These are phyloP conservation scores for Diospyros kaki DNA, from an alignment of 148 eudicot genomes.

Conservation along the genomic window DNA sequence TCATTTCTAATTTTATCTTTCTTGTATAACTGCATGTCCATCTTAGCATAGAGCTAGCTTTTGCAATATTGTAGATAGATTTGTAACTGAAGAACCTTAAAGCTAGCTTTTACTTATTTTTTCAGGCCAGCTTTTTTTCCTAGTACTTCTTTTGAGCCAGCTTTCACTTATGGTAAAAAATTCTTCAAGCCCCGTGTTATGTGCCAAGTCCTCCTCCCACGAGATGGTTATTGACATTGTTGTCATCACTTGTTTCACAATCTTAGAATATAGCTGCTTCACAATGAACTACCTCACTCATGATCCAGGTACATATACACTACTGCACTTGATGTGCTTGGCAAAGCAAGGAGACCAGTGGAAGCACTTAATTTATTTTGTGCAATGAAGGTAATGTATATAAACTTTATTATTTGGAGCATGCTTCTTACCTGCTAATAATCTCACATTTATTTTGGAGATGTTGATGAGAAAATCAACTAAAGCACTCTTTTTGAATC, in stretches of 20 bases:
- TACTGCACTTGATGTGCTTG: slow-evolving; percentile 82
- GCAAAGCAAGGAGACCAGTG: slow-evolving; percentile 84
- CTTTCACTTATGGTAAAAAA: too few relatives aligned
- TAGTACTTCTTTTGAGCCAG: too few relatives aligned
- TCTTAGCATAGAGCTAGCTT: too few relatives aligned
- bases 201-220: not conserved
- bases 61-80: too few relatives aligned
- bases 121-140: too few relatives aligned
- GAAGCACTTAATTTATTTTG: slow-evolving; percentile 79
- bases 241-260: not conserved
- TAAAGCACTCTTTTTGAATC: not conserved
- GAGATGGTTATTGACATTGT: not conserved
- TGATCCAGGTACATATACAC: slow-evolving; percentile 68
- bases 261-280: not conserved
- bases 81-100: too few relatives aligned
- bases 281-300: slow-evolving; percentile 12
- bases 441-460: not conserved
- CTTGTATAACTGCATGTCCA: too few relatives aligned
- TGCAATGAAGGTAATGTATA: slow-evolving; percentile 65
- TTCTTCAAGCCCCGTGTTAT: too few relatives aligned
- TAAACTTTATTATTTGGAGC: not conserved
- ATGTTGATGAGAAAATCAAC: not conserved
- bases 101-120: too few relatives aligned
- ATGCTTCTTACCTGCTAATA: slow-evolving; percentile 6
- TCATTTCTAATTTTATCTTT: too few relatives aligned